A percentile compares a stretch with the other conserved stretches of the same genome.
Conservation (phyloP, 495 filamentous ascomycete genomes). For the Xeromyces bisporus region DNA sequence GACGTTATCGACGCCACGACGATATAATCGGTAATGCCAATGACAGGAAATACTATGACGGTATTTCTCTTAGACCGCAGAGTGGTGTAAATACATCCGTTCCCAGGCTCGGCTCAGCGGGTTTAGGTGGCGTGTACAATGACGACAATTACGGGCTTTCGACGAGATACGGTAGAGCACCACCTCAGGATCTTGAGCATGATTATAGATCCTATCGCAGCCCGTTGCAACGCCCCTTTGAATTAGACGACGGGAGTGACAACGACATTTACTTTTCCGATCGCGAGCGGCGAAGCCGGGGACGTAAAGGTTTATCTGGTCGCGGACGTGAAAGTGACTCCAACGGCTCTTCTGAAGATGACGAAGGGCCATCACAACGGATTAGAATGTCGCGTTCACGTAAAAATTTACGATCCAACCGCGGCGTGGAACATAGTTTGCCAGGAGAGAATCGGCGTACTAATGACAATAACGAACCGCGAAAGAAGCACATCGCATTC, state of each 20-base stretch:
- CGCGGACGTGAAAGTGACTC: conserved; percentile 13
- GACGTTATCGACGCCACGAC: conserved; percentile 13
- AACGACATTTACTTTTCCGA: conserved; percentile 20
- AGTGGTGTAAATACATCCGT: too few relatives aligned
- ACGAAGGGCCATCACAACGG: conserved; percentile 3
- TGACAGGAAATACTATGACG: too few relatives aligned
- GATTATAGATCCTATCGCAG: conserved; percentile 6
- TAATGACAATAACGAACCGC: conserved; percentile 10
- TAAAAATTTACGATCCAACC: conserved; percentile 12
- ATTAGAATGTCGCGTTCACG: conserved; percentile 4
- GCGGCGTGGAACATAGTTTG: conserved; percentile 2
- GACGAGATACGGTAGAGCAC: conserved; percentile 3
- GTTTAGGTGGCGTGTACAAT: conserved; percentile 20
- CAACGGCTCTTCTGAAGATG: conserved; percentile 6
- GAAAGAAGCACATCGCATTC: conserved; percentile 14
- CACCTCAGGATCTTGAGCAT: too few relatives aligned
- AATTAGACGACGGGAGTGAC: conserved; percentile 13
- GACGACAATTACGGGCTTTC: conserved; percentile 12
- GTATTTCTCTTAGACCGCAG: too few relatives aligned
- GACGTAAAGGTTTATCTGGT: conserved; percentile 14
- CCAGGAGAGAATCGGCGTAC: conserved; percentile 1
- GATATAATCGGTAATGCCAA: conserved; percentile 10
- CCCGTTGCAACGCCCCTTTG: conserved; percentile 17
- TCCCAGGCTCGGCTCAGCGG: conserved; percentile 28
- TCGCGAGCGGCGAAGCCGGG: conserved; percentile 22